These are phyloP conservation scores for Lentinula edodes DNA, from an alignment of 768 basidiomycete genomes.

Conservation along the genomic window DNA sequence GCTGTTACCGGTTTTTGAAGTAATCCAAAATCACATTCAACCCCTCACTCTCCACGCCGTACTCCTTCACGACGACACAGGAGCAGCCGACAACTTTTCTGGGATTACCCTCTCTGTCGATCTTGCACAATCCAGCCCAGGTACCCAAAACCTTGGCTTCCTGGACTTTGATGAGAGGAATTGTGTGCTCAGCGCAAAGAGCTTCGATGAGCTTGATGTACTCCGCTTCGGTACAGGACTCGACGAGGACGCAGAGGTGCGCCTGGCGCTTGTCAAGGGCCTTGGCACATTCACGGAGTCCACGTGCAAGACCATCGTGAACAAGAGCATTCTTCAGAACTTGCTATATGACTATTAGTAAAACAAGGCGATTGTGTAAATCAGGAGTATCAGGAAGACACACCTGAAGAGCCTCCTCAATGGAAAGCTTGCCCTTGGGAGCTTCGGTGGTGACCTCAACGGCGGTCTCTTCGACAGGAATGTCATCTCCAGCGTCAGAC, in stretches of 20 bases:
- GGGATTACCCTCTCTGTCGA: slow-evolving; percentile 98
- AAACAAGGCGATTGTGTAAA: neutral
- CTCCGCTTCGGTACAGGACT: slow-evolving; percentile 98
- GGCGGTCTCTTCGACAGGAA: slow-evolving; percentile 51
- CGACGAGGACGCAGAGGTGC: slow-evolving; percentile 97
- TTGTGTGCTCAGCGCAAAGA: slow-evolving; percentile 98
- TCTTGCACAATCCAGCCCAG: slow-evolving; percentile 99
- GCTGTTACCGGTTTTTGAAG: slow-evolving; percentile 84
- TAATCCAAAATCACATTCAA: slow-evolving; percentile 91
- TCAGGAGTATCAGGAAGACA: slow-evolving; percentile 9
- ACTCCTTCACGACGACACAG: slow-evolving; percentile 97
- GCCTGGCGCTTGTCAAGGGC: slow-evolving; percentile 98
- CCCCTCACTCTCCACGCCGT: slow-evolving; percentile 92
- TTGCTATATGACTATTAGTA: slow-evolving; percentile 49
- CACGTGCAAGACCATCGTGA: slow-evolving; percentile 97
- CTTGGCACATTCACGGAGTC: slow-evolving; percentile 96
- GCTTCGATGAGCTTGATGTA: slow-evolving; percentile 99
- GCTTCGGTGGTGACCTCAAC: slow-evolving; percentile 85
- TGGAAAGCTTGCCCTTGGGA: slow-evolving; percentile 91
- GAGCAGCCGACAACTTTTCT: slow-evolving; percentile 92
- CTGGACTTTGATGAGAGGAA: slow-evolving; percentile 98
- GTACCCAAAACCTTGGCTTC: slow-evolving; percentile 97
- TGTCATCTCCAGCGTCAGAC: slow-evolving; percentile 99
- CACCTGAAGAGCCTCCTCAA: slow-evolving; percentile 93
- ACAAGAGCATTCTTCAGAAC: slow-evolving; percentile 98